phyloP scores from a whole-genome alignment of 2,329 filamentous ascomycete genomes.

The Colletotrichum limetticola region DNA sequence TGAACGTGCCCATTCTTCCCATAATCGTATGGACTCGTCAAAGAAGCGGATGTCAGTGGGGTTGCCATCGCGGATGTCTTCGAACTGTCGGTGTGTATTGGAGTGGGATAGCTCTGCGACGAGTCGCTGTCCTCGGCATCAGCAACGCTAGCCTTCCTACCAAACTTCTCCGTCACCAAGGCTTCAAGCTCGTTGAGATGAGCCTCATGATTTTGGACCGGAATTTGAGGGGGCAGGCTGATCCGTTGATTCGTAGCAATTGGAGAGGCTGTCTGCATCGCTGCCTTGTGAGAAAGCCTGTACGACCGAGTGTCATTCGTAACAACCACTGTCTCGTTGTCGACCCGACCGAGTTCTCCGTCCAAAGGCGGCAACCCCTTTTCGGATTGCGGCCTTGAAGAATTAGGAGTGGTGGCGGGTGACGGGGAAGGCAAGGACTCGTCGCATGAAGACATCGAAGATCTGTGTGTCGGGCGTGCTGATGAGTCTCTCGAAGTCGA shows the following conservation, averaged over 20 bases:
- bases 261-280: constrained; percentile 12
- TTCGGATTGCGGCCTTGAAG: constrained; percentile 53
- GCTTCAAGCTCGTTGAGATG: constrained; percentile 29
- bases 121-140: constrained; percentile 34
- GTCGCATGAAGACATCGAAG: constrained; percentile 47
- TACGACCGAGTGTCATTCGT: constrained; percentile 31
- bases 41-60: constrained; percentile 14
- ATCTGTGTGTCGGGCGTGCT: constrained; percentile 28
- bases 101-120: constrained; percentile 21
- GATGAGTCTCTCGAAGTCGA: constrained; percentile 28
- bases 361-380: constrained; percentile 41
- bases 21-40: constrained; percentile 14
- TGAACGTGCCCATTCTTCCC: not conserved
- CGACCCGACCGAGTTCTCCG: constrained; percentile 29
- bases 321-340: constrained; percentile 27
- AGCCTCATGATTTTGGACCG: constrained; percentile 16
- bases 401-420: constrained; percentile 50
- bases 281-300: constrained; percentile 27
- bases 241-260: constrained; percentile 19
- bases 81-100: constrained; percentile 9
- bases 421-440: constrained; percentile 47
- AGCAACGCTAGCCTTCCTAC: constrained; percentile 25
- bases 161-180: constrained; percentile 28
- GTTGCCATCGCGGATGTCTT: constrained; percentile 13
- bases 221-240: constrained; percentile 29